Base-by-base conservation (phyloP, 345 rosid species). In the Melastoma malabathricum region DNA sequence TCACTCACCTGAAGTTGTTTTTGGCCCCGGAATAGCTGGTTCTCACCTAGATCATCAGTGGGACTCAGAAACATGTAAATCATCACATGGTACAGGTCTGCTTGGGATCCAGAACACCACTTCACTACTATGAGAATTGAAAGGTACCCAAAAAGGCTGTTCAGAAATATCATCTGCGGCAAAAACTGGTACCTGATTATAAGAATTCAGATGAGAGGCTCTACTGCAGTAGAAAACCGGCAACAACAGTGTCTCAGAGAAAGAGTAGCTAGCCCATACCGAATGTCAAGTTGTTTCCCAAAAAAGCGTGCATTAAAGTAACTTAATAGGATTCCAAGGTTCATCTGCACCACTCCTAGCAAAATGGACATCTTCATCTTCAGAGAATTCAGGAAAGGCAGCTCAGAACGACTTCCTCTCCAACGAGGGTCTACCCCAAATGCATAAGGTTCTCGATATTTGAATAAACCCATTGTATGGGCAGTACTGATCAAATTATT, bases 401-500 rank as follows among this genome's bases (percentile, higher is more conserved):
- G 69, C 65, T 90, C 98, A 20, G 96, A 12, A 59, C 98, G 96
- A 72, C 96, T 90, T 68, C 98, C 98, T 60, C 96, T 94, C 98
- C 98, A 90, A 64, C 94, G 80, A 54, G 98, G 98, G 78, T 90
- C 98, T 52, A 90, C 92, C 45, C 98, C 98, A 68, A 90, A 90
- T 46, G 98, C 92, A 69, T 86, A 86, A 46, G 94, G 69, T 74
- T 76, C 92, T 59, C 60, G 87, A 67, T 73, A 80, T 73, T 86
- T 90, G 55, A 86, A 27, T 67, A 90, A 70, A 62, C 98, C 98
- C 48, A 46, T 74, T 34, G 83, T 54, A 44, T 61, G 34, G 15
- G 94, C 94, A 75, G 86, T 86, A 47, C 98, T 90, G 76, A 48
- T 3, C 31, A 27, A 6, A 6, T 27, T 27, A 6, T 27, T 27